phyloP scores from a whole-genome alignment of 2,329 filamentous ascomycete species.

The Fusarium praegraminearum region DNA sequence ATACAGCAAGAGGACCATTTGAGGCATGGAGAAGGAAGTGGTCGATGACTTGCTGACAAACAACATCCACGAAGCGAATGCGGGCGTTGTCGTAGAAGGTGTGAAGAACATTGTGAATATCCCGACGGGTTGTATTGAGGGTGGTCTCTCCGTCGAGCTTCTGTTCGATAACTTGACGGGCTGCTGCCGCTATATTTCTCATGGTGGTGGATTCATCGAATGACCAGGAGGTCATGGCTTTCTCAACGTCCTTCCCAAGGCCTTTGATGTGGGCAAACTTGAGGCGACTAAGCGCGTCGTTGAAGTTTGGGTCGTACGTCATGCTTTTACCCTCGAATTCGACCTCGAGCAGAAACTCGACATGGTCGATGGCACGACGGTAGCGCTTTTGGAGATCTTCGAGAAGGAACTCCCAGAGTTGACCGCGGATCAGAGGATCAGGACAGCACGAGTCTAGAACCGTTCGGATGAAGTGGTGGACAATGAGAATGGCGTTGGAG shows the following conservation, averaged over 20 bases:
- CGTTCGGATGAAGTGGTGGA: constrained; percentile 64
- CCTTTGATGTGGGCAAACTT: too few species aligned
- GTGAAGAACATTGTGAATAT: constrained; percentile 68
- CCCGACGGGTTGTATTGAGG: too few species aligned
- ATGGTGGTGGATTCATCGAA: too few species aligned
- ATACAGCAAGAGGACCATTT: constrained; percentile 63
- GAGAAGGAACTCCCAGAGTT: constrained; percentile 60
- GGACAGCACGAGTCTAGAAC: constrained; percentile 59
- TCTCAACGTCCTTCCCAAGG: too few species aligned
- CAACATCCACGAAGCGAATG: constrained; percentile 71
- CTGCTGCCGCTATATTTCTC: not conserved
- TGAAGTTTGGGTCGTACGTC: constrained; percentile 23
- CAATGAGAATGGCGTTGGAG: constrained; percentile 61
- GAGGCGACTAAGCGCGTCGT: too few species aligned
- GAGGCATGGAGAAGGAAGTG: constrained; percentile 64
- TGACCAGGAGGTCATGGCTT: too few species aligned
- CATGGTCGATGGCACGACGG: constrained; percentile 60
- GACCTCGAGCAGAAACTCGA: constrained; percentile 61
- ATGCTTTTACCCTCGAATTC: constrained; percentile 42
- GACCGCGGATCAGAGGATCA: constrained; percentile 56
- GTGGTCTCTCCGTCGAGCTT: too few species aligned
- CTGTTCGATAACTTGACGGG: too few species aligned
- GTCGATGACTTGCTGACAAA: constrained; percentile 69
- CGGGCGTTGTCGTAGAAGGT: constrained; percentile 72
- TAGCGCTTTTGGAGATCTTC: constrained; percentile 62